Evolutionary conservation across 2,329 filamentous ascomycete species (phyloP).

Genomic region (Ceratocystis variospora): DNA sequence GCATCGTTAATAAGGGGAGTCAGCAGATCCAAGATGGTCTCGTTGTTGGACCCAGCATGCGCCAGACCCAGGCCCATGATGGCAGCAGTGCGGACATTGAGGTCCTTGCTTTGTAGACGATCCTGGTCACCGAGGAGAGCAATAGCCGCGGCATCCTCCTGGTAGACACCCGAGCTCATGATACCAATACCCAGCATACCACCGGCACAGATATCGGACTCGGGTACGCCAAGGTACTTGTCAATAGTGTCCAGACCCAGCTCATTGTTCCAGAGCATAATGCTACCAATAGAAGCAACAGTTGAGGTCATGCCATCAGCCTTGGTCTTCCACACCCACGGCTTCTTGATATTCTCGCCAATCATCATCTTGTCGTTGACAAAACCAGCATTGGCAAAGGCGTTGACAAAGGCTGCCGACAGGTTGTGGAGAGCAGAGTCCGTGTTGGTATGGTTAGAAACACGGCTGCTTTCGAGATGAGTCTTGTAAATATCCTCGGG

Average conservation of each 20-base stretch:
- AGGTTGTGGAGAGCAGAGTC: slow-evolving; percentile 94
- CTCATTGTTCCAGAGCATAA: slow-evolving; percentile 89
- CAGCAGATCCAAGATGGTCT: slow-evolving; percentile 71
- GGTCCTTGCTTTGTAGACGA: slow-evolving; percentile 65
- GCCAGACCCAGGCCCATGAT: slow-evolving; percentile 95
- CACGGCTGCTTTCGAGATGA: slow-evolving; percentile 87
- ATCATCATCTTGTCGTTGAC: slow-evolving; percentile 98
- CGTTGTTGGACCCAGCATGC: slow-evolving; percentile 88
- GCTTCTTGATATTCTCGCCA: slow-evolving; percentile 71
- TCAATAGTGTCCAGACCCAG: slow-evolving; percentile 86
- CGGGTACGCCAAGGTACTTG: slow-evolving; percentile 71
- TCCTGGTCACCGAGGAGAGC: slow-evolving; percentile 70
- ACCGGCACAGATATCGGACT: slow-evolving; percentile 66
- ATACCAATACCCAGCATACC: slow-evolving; percentile 89
- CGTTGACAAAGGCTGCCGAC: slow-evolving; percentile 90
- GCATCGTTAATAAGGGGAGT: slow-evolving; percentile 79
- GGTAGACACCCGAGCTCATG: slow-evolving; percentile 79
- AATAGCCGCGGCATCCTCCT: slow-evolving; percentile 81
- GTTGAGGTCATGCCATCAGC: slow-evolving; percentile 96
- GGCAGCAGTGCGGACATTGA: slow-evolving; percentile 63
- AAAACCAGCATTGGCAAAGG: slow-evolving; percentile 91
- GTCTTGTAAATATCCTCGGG: slow-evolving; percentile 99
- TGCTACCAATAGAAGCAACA: slow-evolving; percentile 79
- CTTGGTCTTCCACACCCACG: slow-evolving; percentile 99
- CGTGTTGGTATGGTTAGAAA: slow-evolving; percentile 82